Evolutionary conservation across 2,329 filamentous ascomycete species (phyloP), one percentile per base, ranked within the genome.

Genomic region (Fusarium subglutinans): DNA sequence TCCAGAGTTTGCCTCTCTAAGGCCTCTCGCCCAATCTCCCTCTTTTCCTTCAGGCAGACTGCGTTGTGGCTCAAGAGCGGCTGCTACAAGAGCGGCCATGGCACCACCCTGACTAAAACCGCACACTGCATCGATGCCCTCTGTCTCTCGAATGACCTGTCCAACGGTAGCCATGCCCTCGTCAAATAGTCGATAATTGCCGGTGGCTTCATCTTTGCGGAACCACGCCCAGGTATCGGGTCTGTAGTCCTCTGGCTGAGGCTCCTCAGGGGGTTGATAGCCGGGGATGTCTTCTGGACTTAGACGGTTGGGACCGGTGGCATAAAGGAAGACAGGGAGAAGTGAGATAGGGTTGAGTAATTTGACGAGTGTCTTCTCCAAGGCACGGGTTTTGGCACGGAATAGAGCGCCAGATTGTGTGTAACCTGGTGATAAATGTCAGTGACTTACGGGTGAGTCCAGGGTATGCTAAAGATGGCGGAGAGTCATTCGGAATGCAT

Each of bases 331-430:
- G 8, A 82, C 86, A 73, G 86, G 87, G 61, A 81, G 86, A 77
- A 89, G 81, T 75, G 86, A 85, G 63, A 88, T 83, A 50, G 91
- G 88, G 5, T 88, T 83, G 72, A 98, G 92, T 35, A 90, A 85
- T 80, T 97, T 98, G 69, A 86, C 82, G 65, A 98, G 88, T 61
- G 92, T 86, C 82, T 98, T 98, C 77, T 95, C 90, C 3, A 98
- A 87, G 17, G 94, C 94, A 81, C 94, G 93, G 51, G 94, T 97
- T 85, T 98, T 98, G 82, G 92, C 90, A 81, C 90, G 92, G 89
- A 98, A 98, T 72, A 95, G 86, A 8, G 91, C 83, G 8, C 95
- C 95, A 35, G 94, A 97, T 86, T 98, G 96, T 13, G 96, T 98
- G 88, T 91, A 98, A 82, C 96, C 93, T 91, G 48, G 30, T 26